Conservation (phyloP, 305 asterid species). For the Plantago coronopus region DNA sequence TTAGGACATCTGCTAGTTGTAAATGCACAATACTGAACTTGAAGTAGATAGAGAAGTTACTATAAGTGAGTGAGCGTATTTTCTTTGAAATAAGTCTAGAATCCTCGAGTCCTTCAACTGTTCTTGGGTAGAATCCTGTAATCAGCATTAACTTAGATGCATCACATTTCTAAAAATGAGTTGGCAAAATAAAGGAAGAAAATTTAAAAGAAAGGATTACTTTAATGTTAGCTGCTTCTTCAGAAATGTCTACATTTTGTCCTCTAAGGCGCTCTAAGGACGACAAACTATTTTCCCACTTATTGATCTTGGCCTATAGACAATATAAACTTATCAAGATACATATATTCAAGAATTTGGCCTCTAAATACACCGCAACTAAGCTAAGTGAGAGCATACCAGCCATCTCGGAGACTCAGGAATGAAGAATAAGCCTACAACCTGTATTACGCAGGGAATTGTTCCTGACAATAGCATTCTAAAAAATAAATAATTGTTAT, state of each 20-base stretch:
- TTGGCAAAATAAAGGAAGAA: slow-evolving; percentile 8
- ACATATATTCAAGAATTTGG: background rate
- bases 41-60: slow-evolving; percentile 34
- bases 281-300: slow-evolving; percentile 39
- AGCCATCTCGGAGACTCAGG: slow-evolving; percentile 97
- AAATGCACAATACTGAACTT: background rate
- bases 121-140: slow-evolving; percentile 51
- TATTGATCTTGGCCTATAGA: slow-evolving; percentile 60
- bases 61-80: slow-evolving; percentile 65
- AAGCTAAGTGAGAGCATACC: slow-evolving; percentile 35
- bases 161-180: slow-evolving; percentile 12
- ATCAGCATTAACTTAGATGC: slow-evolving; percentile 8
- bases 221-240: slow-evolving; percentile 56
- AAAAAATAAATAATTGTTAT: too few species aligned
- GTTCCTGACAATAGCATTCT: slow-evolving; percentile 44
- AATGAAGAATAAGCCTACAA: slow-evolving; percentile 56
- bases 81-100: slow-evolving; percentile 65
- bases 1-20: background rate
- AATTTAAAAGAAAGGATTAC: slow-evolving; percentile 30
- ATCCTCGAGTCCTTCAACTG: slow-evolving; percentile 47
- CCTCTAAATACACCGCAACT: slow-evolving; percentile 6
- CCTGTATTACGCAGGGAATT: slow-evolving; percentile 58
- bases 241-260: slow-evolving; percentile 36
- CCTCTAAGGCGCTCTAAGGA: slow-evolving; percentile 62
- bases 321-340: background rate